phyloP scores from a whole-genome alignment of 306 rosid species.

The Sesbania bispinosa region DNA sequence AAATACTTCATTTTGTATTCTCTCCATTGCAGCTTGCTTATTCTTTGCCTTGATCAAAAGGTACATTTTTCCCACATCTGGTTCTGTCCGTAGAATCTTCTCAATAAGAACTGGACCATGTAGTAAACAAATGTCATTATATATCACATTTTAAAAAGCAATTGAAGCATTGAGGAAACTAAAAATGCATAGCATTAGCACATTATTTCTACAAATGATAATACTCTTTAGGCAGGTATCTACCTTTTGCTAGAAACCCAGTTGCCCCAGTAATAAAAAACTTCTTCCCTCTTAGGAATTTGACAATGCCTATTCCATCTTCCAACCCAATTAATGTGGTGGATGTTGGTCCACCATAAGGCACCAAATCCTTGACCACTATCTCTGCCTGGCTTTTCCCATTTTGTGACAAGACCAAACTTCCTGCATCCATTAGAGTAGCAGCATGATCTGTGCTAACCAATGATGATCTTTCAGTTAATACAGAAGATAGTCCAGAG shows the following conservation, averaged over 20 bases:
- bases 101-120: conserved; percentile 71
- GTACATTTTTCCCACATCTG: conserved; percentile 82
- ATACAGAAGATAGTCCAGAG: conserved; percentile 44
- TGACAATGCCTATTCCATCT: conserved; percentile 80
- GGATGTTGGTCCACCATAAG: conserved; percentile 45
- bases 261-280: conserved; percentile 87
- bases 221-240: not conserved
- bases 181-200: not conserved
- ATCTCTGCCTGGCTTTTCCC: conserved; percentile 45
- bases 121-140: not conserved
- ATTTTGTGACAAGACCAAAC: conserved; percentile 56
- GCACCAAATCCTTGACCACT: conserved; percentile 60
- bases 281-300: conserved; percentile 71
- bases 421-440: conserved; percentile 58
- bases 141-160: not conserved
- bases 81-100: conserved; percentile 85
- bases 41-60: conserved; percentile 84
- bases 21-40: conserved; percentile 77
- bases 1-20: conserved; percentile 74
- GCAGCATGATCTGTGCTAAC: conserved; percentile 43
- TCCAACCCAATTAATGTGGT: conserved; percentile 46
- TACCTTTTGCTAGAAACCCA: conserved; percentile 95
- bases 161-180: not conserved
- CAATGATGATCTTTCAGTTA: conserved; percentile 39
- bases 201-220: not conserved